Conservation (phyloP, 495 filamentous ascomycete species). For the Penicillium manginii region DNA sequence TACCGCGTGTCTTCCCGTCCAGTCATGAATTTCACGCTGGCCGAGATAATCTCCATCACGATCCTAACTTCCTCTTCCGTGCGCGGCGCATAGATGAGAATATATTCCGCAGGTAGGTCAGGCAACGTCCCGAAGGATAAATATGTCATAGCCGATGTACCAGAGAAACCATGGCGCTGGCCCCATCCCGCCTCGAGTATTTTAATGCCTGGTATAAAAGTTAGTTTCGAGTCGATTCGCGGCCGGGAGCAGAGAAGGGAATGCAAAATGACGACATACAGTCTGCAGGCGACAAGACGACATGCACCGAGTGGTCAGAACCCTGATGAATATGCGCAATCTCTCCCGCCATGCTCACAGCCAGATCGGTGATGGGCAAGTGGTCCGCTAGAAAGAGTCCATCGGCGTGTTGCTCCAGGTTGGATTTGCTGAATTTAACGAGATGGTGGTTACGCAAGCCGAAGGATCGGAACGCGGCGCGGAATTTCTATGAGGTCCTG, state of each 20-base stretch:
- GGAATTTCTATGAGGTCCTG: conserved; percentile 30
- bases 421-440: conserved; percentile 31
- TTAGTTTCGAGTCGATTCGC: neutral
- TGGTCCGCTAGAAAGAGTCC: conserved; percentile 34
- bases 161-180: conserved; percentile 82
- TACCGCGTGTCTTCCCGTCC: conserved; percentile 33
- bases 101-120: conserved; percentile 61
- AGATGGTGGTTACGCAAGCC: conserved; percentile 36
- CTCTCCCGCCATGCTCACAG: conserved; percentile 56
- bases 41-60: conserved; percentile 72
- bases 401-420: conserved; percentile 33
- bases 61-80: conserved; percentile 67
- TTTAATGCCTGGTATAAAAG: conserved; percentile 53
- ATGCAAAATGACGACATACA: conserved; percentile 24
- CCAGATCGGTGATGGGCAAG: conserved; percentile 21
- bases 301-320: conserved; percentile 72
- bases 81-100: conserved; percentile 85
- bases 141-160: conserved; percentile 44
- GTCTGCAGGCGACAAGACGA: conserved; percentile 78
- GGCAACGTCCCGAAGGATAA: conserved; percentile 47
- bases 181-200: conserved; percentile 84
- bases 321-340: conserved; percentile 75
- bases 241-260: neutral
- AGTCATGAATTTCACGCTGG: conserved; percentile 50
- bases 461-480: conserved; percentile 25